These are phyloP conservation scores for Iberis pinnata DNA, from an alignment of 345 rosid species.

Conservation along the genomic window DNA sequence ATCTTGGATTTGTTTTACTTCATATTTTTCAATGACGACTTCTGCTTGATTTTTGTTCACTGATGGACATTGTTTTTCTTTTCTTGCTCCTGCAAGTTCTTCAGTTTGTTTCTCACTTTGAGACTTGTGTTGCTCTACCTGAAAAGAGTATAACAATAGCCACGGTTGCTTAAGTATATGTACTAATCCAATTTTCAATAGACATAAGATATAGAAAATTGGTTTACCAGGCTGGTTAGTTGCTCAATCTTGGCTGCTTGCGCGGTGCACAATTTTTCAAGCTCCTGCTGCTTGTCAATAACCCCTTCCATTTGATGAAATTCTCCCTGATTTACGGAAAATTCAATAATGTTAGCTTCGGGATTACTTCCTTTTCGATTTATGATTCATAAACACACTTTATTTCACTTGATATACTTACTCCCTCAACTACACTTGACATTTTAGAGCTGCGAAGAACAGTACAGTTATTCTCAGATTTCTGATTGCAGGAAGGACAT, in stretches of 20 bases:
- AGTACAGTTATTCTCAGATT: conserved; percentile 29
- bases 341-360: conserved; percentile 8
- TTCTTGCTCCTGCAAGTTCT: conserved; percentile 27
- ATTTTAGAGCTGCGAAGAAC: conserved; percentile 26
- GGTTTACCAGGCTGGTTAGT: conserved; percentile 49
- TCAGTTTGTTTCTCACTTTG: conserved; percentile 35
- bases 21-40: conserved; percentile 34
- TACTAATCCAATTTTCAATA: conserved; percentile 5
- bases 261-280: conserved; percentile 57
- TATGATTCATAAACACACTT: conserved; percentile 10
- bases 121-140: conserved; percentile 53
- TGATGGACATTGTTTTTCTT: conserved; percentile 17
- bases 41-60: conserved; percentile 36
- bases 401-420: conserved; percentile 36
- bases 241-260: conserved; percentile 78
- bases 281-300: conserved; percentile 46
- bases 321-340: conserved; percentile 38
- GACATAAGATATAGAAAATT: conserved; percentile 4
- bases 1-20: conserved; percentile 47
- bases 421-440: conserved; percentile 35
- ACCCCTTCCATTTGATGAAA: conserved; percentile 30
- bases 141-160: conserved; percentile 22
- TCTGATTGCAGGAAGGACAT: conserved; percentile 65
- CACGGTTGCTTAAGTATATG: conserved; percentile 14
- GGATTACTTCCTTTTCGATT: neutral